A percentile compares a stretch with the other conserved stretches of the same genome.
These are phyloP conservation scores for Verbascum thapsus DNA, from an alignment of 257 asterid species.

Conservation along the genomic window DNA sequence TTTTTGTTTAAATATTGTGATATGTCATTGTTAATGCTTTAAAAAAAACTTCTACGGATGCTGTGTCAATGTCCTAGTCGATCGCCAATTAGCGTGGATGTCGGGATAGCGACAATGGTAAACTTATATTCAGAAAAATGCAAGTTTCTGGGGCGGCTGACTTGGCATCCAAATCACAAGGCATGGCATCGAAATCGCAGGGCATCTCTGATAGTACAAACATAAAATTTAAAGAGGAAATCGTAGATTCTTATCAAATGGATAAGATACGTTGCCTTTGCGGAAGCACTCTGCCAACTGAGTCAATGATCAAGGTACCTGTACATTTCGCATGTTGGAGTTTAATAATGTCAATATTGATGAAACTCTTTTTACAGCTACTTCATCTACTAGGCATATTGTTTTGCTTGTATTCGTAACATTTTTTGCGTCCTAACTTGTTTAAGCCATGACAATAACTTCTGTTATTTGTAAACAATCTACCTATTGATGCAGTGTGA, in stretches of 20 bases:
- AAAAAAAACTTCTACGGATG: conserved; percentile 42
- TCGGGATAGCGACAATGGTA: no score
- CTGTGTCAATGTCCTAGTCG: conserved; percentile 99
- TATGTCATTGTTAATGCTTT: conserved; percentile 9
- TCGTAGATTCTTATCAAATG: conserved; percentile 57
- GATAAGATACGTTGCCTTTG: conserved; percentile 89
- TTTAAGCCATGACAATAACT: conserved; percentile 9
- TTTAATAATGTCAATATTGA: conserved; percentile 19
- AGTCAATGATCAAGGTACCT: conserved; percentile 81
- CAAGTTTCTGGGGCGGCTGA: conserved; percentile 83
- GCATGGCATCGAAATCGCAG: conserved; percentile 36
- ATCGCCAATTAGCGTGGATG: no score
- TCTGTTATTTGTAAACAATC: conserved; percentile 21
- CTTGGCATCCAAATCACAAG: conserved; percentile 54
- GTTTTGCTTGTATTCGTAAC: conserved; percentile 23
- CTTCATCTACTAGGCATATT: conserved; percentile 17
- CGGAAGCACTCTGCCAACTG: conserved; percentile 71
- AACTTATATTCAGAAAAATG: conserved; percentile 76
- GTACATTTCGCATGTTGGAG: conserved; percentile 21
- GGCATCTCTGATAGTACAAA: conserved; percentile 65
- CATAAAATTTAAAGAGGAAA: conserved; percentile 62
- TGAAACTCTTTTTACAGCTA: conserved; percentile 1
- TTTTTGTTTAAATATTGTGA: neutral
- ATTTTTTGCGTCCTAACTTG: conserved; percentile 4
- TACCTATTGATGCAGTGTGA: conserved; percentile 73